Base-by-base conservation (phyloP, 2,329 filamentous ascomycete species). In the Coniella lustricola region DNA sequence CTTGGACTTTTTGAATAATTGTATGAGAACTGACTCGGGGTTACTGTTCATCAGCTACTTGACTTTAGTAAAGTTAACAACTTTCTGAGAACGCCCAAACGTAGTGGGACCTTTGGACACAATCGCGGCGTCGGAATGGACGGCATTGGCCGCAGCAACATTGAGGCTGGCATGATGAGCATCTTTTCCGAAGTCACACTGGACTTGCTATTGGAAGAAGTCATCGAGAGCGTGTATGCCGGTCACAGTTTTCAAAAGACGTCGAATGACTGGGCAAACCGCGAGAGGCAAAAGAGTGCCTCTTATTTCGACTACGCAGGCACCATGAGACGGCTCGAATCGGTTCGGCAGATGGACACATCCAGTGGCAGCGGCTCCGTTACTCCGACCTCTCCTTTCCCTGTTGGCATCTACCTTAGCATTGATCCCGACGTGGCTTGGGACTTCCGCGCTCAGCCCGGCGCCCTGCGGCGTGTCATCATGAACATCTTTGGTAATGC, bases 401-500 rank as follows among this genome's bases (percentile, higher is more conserved):
- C 18, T 12, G 52, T 52, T 37, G 45, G 31, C 38, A 66, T 80
- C 32, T 66, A 74, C 20, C 60, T 80, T 4, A 33, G 20, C 12
- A 70, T 79, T 21, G 66, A 71, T 2, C 64, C 53, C 56, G 66
- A 14, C 56, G 67, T 40, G 55, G 64, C 46, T 33, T 80, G 77
- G 74, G 60, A 65, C 3, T 78, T 77, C 55, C 64, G 67, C n/a
- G 71, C 73, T 0, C 73, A 81, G 44, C 69, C 75, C 0, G 76
- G 77, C 10, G 64, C 63, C 2, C 52, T 65, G 8, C 57, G 64
- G 32, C 68, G 75, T 10, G 70, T 81, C 39, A 63, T 81, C 18
- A 75, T 76, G 71, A 77, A 77, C 41, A 53, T 77, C 4, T 69
- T 75, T 29, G 72, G 74, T 14, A 77, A 77, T 54, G 67, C 74